These are phyloP conservation scores for Flaveria floridana DNA, from an alignment of 140 eudicot genomes.

Conservation along the genomic window DNA sequence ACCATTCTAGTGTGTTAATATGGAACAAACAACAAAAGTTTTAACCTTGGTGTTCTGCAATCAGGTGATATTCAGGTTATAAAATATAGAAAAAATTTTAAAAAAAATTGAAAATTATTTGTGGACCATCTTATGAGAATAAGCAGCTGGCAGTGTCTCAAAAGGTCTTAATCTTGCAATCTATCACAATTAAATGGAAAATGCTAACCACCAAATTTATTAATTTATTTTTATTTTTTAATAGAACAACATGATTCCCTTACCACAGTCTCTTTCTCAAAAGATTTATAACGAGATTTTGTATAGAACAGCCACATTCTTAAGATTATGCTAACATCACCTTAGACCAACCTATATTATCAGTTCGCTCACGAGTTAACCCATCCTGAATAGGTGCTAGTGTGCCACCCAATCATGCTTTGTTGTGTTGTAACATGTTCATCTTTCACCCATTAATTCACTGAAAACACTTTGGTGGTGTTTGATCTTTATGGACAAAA, in stretches of 20 bases:
- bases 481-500: not conserved
- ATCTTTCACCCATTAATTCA: not conserved
- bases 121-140: conserved; percentile 39
- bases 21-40: conserved; percentile 17
- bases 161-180: conserved; percentile 37
- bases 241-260: conserved; percentile 20
- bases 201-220: conserved; percentile 34
- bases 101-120: conserved; percentile 10
- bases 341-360: not conserved
- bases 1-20: conserved; percentile 4
- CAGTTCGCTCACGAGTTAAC: not conserved
- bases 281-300: not conserved
- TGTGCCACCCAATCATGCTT: too few relatives aligned
- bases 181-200: conserved; percentile 32
- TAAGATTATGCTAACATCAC: not conserved
- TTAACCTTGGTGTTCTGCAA: conserved; percentile 13
- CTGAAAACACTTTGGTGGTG: not conserved
- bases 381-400: not conserved
- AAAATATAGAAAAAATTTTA: not conserved
- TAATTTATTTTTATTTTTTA: conserved; percentile 12
- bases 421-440: too few relatives aligned
- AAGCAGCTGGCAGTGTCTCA: conserved; percentile 45
- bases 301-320: not conserved
- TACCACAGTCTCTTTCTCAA: conserved; percentile 7
- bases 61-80: conserved; percentile 14